Evolutionary conservation across 345 rosid genomes (phyloP).

Genomic region (Salix purpurea): DNA sequence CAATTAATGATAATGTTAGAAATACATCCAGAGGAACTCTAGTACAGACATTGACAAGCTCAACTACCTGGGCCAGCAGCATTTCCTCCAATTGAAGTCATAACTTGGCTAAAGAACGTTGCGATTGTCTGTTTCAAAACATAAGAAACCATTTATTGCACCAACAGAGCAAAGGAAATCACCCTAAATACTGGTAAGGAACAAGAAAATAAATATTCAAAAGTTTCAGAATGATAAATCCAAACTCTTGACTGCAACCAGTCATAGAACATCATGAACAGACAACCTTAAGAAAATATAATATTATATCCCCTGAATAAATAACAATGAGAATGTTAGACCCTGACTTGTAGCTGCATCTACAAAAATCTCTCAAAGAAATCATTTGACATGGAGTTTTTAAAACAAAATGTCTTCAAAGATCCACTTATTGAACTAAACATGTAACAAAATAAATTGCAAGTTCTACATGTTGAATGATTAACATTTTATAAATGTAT

Average conservation of each 20-base stretch:
- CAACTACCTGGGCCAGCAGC: conserved; percentile 48
- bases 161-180: background rate
- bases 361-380: background rate
- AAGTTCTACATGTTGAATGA: background rate
- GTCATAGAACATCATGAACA: background rate
- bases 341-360: background rate
- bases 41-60: background rate
- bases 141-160: background rate
- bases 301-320: background rate
- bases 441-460: background rate
- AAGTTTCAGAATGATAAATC: background rate
- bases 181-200: background rate
- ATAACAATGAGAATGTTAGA: background rate
- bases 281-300: background rate
- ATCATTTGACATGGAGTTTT: background rate
- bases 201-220: background rate
- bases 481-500: background rate
- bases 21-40: background rate
- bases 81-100: conserved; percentile 51
- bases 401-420: background rate
- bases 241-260: background rate
- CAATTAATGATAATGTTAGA: background rate
- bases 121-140: conserved; percentile 38
- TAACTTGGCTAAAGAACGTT: conserved; percentile 44
- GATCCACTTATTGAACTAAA: background rate